Evolutionary conservation across 495 filamentous ascomycete genomes (phyloP), one percentile per base, ranked within the genome.

Genomic region (Xylaria longipes): DNA sequence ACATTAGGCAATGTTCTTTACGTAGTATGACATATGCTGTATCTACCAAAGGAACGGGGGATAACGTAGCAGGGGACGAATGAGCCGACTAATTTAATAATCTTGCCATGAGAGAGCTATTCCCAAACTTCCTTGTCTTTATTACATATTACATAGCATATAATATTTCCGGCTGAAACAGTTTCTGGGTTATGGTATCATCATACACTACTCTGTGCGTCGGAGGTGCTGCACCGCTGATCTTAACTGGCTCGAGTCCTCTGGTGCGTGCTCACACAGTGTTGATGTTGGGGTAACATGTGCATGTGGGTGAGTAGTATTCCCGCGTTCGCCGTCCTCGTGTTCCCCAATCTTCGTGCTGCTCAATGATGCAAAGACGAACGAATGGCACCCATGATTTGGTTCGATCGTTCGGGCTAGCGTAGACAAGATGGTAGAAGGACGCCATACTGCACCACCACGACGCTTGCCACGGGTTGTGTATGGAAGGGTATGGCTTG

Each of bases 221-320:
- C 46, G 58, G 68, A 64, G 68, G 33, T 56, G 58, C 45, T 64
- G 68, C 46, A 56, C 68, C 46, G 68, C 60, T 45, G 68, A 70
- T 70, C 68, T 70, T 70, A 56, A 43, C 68, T 70, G 46, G 65
- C 65, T 67, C 43, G n/a, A 56, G 31, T 27, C 20, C 29, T 43
- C 48, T 56, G 3, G 64, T 67, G 65, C 22, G 25, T 67, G 48
- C 29, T 39, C 31, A 39, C 20, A 56, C 46, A 48, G 41, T 27
- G 41, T 46, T 25, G 41, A 31, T 29, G 27, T 65, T 65, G 39
- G 62, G 41, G 58, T 56, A 41, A n/a, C 25, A 70, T 39, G 45
- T 41, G 68, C 68, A 64, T 70, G 68, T 70, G 58, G 50, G 60
- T 56, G 68, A 54, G 68, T 70, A 9, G 68, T 56, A 70, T 64